Conservation (phyloP, 805 yeast genomes). For the Cyberlindnera saturnus region DNA sequence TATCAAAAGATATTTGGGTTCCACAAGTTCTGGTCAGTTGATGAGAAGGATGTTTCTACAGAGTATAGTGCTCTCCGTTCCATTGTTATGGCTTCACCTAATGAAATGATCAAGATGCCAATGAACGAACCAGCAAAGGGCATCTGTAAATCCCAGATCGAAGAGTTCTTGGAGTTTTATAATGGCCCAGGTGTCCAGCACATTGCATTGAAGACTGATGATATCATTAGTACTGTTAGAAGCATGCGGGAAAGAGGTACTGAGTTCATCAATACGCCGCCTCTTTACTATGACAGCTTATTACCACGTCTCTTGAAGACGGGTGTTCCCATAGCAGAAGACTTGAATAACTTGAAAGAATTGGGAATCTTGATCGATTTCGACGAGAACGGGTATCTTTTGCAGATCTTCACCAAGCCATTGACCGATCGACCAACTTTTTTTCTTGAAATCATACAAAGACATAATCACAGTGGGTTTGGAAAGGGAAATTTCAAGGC, state of each 20-base stretch:
- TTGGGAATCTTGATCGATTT: slow-evolving; percentile 67
- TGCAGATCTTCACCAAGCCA: slow-evolving; percentile 78
- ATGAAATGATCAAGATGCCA: slow-evolving; percentile 69
- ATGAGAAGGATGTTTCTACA: slow-evolving; percentile 69
- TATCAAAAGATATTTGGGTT: slow-evolving; percentile 66
- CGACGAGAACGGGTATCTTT: slow-evolving; percentile 68
- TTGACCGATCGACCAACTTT: slow-evolving; percentile 74
- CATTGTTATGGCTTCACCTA: slow-evolving; percentile 67
- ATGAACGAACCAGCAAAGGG: slow-evolving; percentile 81
- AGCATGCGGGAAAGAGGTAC: slow-evolving; percentile 57
- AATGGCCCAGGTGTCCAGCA: slow-evolving; percentile 86
- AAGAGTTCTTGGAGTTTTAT: slow-evolving; percentile 70
- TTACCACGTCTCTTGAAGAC: slow-evolving; percentile 38
- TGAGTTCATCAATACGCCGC: slow-evolving; percentile 59
- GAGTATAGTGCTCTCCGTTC: slow-evolving; percentile 65
- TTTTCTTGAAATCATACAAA: slow-evolving; percentile 75
- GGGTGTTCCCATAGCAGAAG: slow-evolving; percentile 43
- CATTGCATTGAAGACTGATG: slow-evolving; percentile 59
- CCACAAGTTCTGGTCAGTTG: slow-evolving; percentile 80
- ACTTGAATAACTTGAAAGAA: slow-evolving; percentile 40
- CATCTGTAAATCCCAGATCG: slow-evolving; percentile 63
- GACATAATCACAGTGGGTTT: slow-evolving; percentile 76
- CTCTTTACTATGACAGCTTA: slow-evolving; percentile 49
- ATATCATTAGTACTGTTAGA: slow-evolving; percentile 53
- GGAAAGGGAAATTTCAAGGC: slow-evolving; percentile 89